A percentile compares a stretch with the other conserved stretches of the same genome.
Conservation (phyloP, 306 rosid species). For the Urtica urens region DNA sequence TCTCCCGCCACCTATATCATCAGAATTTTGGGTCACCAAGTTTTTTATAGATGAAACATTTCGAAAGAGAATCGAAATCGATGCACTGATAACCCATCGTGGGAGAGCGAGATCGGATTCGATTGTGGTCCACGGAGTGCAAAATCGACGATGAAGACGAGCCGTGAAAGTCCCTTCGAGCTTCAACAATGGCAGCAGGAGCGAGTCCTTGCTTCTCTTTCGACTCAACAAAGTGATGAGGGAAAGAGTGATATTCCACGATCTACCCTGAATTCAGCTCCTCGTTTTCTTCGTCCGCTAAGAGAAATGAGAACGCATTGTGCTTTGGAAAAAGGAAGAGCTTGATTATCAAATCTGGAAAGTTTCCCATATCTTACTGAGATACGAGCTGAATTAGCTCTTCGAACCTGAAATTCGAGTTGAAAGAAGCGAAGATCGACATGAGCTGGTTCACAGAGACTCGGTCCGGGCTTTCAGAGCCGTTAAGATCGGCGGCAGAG, state of each 20-base stretch:
- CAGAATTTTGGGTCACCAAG: too few species aligned
- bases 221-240: constrained; percentile 61
- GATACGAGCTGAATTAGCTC: too few species aligned
- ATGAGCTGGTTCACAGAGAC: constrained; percentile 83
- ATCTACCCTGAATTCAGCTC: constrained; percentile 71
- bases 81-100: constrained; percentile 48
- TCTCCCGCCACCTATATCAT: constrained; percentile 44
- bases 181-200: constrained; percentile 75
- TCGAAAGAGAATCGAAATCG: background rate
- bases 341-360: too few species aligned
- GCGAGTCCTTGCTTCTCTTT: constrained; percentile 73
- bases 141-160: constrained; percentile 39
- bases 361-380: too few species aligned
- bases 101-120: constrained; percentile 47
- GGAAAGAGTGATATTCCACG: constrained; percentile 84
- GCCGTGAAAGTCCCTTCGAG: constrained; percentile 54
- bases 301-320: constrained; percentile 74
- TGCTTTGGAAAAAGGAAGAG: constrained; percentile 59
- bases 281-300: constrained; percentile 74
- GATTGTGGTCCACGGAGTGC: constrained; percentile 60
- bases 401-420: constrained; percentile 83
- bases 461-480: too few species aligned
- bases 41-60: background rate
- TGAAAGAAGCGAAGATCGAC: constrained; percentile 75
- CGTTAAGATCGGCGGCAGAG: too few species aligned